phyloP scores from a whole-genome alignment of 78 protist genomes.

The Trichosphaerium sp. region DNA sequence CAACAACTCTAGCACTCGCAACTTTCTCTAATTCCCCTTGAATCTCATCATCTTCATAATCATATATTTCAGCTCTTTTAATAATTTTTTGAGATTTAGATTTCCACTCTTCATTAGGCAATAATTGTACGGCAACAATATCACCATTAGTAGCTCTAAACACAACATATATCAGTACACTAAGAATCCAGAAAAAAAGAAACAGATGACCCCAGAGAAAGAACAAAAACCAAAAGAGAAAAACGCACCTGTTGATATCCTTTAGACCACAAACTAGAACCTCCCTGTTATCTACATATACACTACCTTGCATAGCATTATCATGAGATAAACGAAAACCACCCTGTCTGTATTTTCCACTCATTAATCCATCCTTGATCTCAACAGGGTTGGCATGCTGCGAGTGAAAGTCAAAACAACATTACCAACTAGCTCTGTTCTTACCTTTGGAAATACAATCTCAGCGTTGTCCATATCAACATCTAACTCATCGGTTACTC shows the following conservation, averaged over 20 bases:
- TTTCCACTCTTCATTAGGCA: conserved; percentile 24
- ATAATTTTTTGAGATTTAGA: neutral
- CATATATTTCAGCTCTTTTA: neutral
- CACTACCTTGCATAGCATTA: neutral
- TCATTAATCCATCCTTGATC: too few relatives aligned
- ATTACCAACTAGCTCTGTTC: too few relatives aligned
- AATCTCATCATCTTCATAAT: neutral
- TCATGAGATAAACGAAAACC: too few relatives aligned
- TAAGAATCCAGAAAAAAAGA: too few relatives aligned
- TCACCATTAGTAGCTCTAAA: conserved; percentile 30
- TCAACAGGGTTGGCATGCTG: too few relatives aligned
- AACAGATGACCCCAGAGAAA: neutral
- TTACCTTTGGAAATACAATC: too few relatives aligned
- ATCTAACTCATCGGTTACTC: too few relatives aligned
- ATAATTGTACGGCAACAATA: conserved; percentile 15
- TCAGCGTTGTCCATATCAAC: too few relatives aligned
- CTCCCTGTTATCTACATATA: neutral
- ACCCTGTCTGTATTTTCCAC: too few relatives aligned
- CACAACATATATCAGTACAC: too few relatives aligned
- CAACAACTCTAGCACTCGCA: conserved; percentile 16
- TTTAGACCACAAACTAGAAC: neutral
- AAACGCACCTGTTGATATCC: neutral
- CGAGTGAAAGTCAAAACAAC: too few relatives aligned
- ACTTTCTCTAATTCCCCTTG: neutral
- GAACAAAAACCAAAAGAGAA: neutral